A percentile compares a stretch with the other conserved stretches of the same genome.
Evolutionary conservation across 1,284 basidiomycete genomes (phyloP).

Genomic region (Cutaneotrichosporon sp.): DNA sequence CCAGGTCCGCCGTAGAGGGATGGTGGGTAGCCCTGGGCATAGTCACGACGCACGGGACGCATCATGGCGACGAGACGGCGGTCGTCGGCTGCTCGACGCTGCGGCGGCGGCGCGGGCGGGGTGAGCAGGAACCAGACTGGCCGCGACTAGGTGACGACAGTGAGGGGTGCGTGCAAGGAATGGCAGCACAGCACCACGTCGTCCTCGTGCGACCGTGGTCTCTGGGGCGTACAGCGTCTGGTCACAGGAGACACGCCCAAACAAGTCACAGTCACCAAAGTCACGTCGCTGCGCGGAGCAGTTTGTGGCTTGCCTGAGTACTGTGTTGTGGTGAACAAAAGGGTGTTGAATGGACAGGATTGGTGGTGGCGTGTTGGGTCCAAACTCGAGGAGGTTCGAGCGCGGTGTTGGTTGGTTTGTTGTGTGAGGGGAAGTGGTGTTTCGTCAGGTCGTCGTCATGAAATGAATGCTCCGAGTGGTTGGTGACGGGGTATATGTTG

Average conservation of each 20-base stretch:
- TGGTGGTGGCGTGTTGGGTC: no score
- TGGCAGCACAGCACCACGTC: no score
- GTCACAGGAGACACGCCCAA: no score
- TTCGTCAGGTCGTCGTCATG: background rate
- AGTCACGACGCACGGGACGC: conserved; percentile 12
- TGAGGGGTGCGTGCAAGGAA: background rate
- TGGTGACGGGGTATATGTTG: background rate
- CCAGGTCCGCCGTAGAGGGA: conserved; percentile 9
- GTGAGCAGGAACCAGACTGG: background rate
- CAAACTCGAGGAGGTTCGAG: no score
- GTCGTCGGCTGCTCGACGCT: background rate
- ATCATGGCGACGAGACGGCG: conserved; percentile 4
- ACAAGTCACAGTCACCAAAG: background rate
- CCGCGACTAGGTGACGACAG: background rate
- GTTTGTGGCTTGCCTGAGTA: background rate
- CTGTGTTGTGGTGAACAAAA: no score
- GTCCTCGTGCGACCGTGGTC: no score
- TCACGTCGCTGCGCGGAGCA: no score
- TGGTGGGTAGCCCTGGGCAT: conserved; percentile 14
- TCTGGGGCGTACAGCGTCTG: background rate
- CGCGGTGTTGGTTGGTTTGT: background rate
- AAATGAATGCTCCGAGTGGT: background rate
- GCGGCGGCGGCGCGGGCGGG: background rate
- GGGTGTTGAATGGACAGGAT: background rate
- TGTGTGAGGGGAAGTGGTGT: background rate